phyloP scores from a whole-genome alignment of 139 green algal species.

The Gonium pectorale region DNA sequence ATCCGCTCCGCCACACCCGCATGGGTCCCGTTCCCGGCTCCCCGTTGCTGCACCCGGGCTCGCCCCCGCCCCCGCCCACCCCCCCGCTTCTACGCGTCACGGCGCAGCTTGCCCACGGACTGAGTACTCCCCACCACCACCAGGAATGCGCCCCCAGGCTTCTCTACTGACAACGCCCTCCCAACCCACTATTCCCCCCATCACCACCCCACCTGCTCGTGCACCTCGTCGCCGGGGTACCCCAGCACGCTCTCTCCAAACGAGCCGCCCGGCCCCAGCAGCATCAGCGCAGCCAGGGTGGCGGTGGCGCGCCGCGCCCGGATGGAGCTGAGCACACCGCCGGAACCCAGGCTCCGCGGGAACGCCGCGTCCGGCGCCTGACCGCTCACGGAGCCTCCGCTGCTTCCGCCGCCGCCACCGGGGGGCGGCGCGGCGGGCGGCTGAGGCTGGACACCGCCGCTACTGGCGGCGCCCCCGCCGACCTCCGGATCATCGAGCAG shows the following conservation, averaged over 20 bases:
- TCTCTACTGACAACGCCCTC: too few species aligned
- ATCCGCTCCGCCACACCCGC: too few species aligned
- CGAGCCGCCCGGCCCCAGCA: slow-evolving; percentile 25
- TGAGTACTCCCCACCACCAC: too few species aligned
- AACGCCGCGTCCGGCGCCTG: not conserved
- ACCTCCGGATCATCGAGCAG: slow-evolving; percentile 26
- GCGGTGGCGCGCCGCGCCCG: not conserved
- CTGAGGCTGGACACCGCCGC: not conserved
- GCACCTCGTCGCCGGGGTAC: slow-evolving; percentile 7
- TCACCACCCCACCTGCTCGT: not conserved
- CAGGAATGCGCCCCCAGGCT: too few species aligned
- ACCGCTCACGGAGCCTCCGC: not conserved
- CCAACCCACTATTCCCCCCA: not conserved
- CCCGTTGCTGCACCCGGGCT: too few species aligned
- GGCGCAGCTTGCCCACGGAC: too few species aligned
- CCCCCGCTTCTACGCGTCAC: too few species aligned
- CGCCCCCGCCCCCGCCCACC: too few species aligned
- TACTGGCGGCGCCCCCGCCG: not conserved
- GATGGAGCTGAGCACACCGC: not conserved
- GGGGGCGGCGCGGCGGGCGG: not conserved
- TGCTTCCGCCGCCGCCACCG: not conserved
- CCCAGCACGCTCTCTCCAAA: slow-evolving; percentile 37
- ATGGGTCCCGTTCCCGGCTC: too few species aligned
- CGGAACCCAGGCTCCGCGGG: not conserved
- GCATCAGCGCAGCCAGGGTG: slow-evolving; percentile 16